Evolutionary conservation across 192 early-diverging fungal species (phyloP).

Genomic region (Backusella circina): DNA sequence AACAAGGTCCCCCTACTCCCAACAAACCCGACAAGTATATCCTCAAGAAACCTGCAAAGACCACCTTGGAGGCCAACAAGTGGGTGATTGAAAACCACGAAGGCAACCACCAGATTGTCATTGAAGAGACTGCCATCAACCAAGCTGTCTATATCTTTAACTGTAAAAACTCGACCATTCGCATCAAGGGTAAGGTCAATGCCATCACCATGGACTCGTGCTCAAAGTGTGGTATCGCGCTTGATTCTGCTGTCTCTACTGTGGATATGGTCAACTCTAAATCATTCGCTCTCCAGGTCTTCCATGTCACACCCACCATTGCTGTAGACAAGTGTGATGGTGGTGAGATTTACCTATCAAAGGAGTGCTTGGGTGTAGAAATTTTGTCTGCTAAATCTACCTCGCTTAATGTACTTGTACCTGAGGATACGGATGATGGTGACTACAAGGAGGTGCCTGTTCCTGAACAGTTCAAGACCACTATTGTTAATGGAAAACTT

Average conservation of each 20-base stretch:
- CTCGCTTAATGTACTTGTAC: conserved; percentile 85
- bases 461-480: conserved; percentile 90
- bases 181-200: conserved; percentile 90
- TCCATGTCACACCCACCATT: conserved; percentile 79
- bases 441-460: conserved; percentile 84
- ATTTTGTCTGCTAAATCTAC: conserved; percentile 93
- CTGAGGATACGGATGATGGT: conserved; percentile 65
- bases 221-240: conserved; percentile 80
- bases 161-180: conserved; percentile 87
- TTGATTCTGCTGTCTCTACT: conserved; percentile 81
- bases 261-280: conserved; percentile 91
- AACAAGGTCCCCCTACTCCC: conserved; percentile 49
- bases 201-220: conserved; percentile 89
- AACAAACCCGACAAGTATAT: conserved; percentile 53
- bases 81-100: conserved; percentile 94
- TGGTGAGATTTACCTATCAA: conserved; percentile 84
- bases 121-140: conserved; percentile 79
- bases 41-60: conserved; percentile 72
- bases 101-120: conserved; percentile 64
- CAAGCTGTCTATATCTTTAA: conserved; percentile 95
- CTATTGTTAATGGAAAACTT: conserved; percentile 78
- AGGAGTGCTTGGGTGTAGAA: conserved; percentile 70
- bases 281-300: conserved; percentile 83
- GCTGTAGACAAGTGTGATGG: conserved; percentile 93
- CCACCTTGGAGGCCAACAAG: conserved; percentile 83